Evolutionary conservation across 2,329 filamentous ascomycete genomes (phyloP), one percentile per base, ranked within the genome.

Genomic region (Phyllachora maydis): DNA sequence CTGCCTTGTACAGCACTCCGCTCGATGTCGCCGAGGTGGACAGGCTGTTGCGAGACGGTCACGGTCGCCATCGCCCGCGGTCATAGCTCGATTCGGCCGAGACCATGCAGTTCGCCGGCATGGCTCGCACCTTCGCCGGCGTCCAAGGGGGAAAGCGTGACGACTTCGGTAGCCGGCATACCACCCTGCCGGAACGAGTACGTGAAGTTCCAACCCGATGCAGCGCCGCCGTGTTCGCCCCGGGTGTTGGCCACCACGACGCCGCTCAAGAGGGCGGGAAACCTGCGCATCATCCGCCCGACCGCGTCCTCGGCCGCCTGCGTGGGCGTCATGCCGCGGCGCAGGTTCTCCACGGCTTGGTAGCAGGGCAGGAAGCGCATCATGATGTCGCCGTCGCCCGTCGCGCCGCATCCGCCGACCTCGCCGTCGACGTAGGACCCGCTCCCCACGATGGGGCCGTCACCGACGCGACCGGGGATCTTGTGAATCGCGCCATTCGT

Each of bases 331-430:
- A 64, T 51, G 2, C 59, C 59, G 2, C 35, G 39, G 8, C 60
- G 44, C 36, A 65, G 28, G 28, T 45, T 62, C 42, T 65, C 60
- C 1, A 65, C 52, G 2, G 59, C 60, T 33, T 65, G 60, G 32
- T 65, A 65, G 34, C 60, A 65, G 0, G 60, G 60, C 13, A 65
- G 35, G 30, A 64, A 62, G 4, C 59, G 49, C 52, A 63, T 59
- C 58, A 65, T 62, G 28, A 64, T 39, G 33, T 65, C 60, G 1
- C 60, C 60, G 25, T 65, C 59, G 2, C 60, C 60, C 1, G 60
- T 65, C 2, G 60, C 58, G 6, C 59, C 60, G 31, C 60, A 65
- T 0, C 54, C 60, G 2, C 59, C 60, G 2, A 59, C 51, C 3
- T 59, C 56, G 4, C 44, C 45, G 30, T 65, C 60, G 3, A 58